These are phyloP conservation scores for Lachnellula subtilissima DNA, from an alignment of 2,329 filamentous ascomycete species.

Conservation along the genomic window DNA sequence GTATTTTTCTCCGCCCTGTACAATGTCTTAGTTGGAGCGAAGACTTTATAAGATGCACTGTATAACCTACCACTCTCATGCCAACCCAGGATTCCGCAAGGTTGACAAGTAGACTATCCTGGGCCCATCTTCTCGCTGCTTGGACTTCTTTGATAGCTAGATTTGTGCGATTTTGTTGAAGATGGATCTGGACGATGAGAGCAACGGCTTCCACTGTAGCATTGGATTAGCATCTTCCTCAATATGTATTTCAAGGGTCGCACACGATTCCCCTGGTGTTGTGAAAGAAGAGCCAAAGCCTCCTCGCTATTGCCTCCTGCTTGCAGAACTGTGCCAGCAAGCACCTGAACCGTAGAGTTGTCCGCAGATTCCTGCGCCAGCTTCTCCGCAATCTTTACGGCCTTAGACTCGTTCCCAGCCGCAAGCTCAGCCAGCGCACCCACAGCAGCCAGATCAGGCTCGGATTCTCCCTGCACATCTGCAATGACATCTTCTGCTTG, in stretches of 20 bases:
- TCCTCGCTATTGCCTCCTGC: slow-evolving; percentile 77
- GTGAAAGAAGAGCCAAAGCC: slow-evolving; percentile 70
- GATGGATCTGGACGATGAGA: slow-evolving; percentile 85
- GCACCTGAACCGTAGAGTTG: slow-evolving; percentile 75
- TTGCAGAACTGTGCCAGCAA: slow-evolving; percentile 78
- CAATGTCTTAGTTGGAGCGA: background rate
- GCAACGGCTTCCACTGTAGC: slow-evolving; percentile 67
- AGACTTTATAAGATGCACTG: background rate
- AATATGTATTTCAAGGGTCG: background rate
- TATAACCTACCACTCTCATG: slow-evolving; percentile 65
- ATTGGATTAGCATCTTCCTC: slow-evolving; percentile 13
- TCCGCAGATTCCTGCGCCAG: slow-evolving; percentile 64
- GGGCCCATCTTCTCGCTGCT: slow-evolving; percentile 85
- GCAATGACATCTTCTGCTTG: slow-evolving; percentile 69
- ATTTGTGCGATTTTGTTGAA: slow-evolving; percentile 86
- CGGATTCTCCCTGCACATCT: slow-evolving; percentile 59
- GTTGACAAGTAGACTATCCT: slow-evolving; percentile 91
- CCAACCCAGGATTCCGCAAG: slow-evolving; percentile 94
- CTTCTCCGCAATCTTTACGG: slow-evolving; percentile 58
- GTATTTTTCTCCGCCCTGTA: slow-evolving; percentile 86
- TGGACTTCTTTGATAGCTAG: slow-evolving; percentile 85
- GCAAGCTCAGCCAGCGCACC: slow-evolving; percentile 67
- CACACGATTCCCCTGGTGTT: slow-evolving; percentile 83
- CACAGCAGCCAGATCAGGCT: slow-evolving; percentile 72
- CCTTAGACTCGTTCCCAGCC: slow-evolving; percentile 56